A percentile compares a stretch with the other conserved stretches of the same genome.
phyloP scores from a whole-genome alignment of 345 rosid species.

The Eucalyptus tenuipes region DNA sequence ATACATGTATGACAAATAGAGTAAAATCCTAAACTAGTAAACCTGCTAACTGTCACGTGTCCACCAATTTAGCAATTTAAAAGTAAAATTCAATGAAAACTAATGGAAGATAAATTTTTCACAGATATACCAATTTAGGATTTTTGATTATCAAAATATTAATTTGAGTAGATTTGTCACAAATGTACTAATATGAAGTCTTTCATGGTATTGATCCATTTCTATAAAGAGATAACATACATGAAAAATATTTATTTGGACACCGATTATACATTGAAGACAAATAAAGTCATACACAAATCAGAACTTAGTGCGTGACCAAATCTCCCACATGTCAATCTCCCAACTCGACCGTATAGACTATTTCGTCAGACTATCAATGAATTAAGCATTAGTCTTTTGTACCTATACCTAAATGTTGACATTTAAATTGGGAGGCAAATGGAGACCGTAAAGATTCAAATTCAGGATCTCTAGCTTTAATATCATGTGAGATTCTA shows the following conservation, averaged over 20 bases:
- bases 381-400: too few species aligned
- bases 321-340: not conserved
- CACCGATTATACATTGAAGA: not conserved
- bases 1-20: rapidly evolving
- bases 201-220: rapidly evolving
- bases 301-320: not conserved
- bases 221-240: not conserved
- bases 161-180: rapidly evolving
- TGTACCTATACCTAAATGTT: too few species aligned
- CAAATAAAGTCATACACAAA: not conserved
- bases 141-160: rapidly evolving
- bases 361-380: rapidly evolving
- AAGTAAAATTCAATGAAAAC: rapidly evolving
- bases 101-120: rapidly evolving
- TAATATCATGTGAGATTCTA: rapidly evolving
- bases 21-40: too few species aligned
- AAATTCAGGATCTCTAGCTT: rapidly evolving
- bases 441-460: too few species aligned
- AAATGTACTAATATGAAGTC: rapidly evolving
- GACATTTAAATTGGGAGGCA: too few species aligned
- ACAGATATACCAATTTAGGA: rapidly evolving
- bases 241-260: not conserved
- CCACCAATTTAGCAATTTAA: too few species aligned
- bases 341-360: not conserved
- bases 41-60: rapidly evolving